These are phyloP conservation scores for Fusarium napiforme DNA, from an alignment of 2,329 filamentous ascomycete genomes.

Conservation along the genomic window DNA sequence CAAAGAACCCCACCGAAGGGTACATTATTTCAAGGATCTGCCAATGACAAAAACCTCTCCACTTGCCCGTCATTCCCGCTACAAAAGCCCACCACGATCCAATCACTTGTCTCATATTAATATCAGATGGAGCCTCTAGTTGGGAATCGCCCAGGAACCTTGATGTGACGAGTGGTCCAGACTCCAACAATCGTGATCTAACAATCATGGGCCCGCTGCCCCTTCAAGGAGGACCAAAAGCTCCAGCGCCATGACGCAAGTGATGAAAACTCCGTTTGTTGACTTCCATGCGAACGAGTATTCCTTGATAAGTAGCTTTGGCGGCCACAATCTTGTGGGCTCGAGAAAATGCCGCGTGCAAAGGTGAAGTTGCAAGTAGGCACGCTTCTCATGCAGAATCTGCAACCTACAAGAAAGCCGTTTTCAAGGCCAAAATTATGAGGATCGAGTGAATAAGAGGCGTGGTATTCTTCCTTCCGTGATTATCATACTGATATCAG, in stretches of 20 bases:
- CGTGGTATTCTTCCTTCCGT: slow-evolving; percentile 9
- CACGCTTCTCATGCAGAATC: background rate
- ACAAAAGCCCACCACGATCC: slow-evolving; percentile 21
- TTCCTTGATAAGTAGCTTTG: background rate
- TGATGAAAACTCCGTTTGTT: background rate
- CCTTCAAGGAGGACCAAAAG: slow-evolving; percentile 26
- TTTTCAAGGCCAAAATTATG: background rate
- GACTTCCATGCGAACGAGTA: background rate
- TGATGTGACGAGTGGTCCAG: slow-evolving; percentile 21
- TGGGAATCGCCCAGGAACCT: slow-evolving; percentile 26
- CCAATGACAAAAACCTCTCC: slow-evolving; percentile 25
- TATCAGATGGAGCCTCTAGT: slow-evolving; percentile 30
- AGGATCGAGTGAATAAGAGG: background rate
- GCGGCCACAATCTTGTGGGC: background rate
- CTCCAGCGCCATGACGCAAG: slow-evolving; percentile 28
- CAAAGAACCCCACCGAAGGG: slow-evolving; percentile 39
- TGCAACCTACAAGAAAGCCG: background rate
- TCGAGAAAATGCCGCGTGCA: background rate
- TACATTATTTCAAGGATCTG: slow-evolving; percentile 9
- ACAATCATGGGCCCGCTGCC: slow-evolving; percentile 19
- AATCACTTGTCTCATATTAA: slow-evolving; percentile 36
- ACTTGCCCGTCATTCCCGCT: slow-evolving; percentile 29
- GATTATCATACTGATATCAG: background rate
- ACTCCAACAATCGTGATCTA: slow-evolving; percentile 32
- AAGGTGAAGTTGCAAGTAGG: background rate